These are phyloP conservation scores for Aurifilum marmelostoma DNA, from an alignment of 2,329 filamentous ascomycete species.

Conservation along the genomic window DNA sequence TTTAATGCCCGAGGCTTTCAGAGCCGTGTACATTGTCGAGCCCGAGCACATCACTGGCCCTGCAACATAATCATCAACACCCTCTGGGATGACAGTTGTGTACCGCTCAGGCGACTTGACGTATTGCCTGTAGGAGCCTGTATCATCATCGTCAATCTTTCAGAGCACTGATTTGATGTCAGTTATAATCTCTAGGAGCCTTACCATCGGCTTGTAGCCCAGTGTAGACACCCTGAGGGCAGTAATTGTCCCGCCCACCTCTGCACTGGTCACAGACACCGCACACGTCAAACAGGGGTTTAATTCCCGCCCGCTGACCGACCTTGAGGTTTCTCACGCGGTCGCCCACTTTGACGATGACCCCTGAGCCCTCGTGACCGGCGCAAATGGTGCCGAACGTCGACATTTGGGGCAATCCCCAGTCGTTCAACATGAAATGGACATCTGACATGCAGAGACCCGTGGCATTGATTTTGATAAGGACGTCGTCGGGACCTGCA, in stretches of 20 bases:
- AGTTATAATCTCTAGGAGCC: neutral
- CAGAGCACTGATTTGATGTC: neutral
- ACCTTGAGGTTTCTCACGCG: slow-evolving; percentile 38
- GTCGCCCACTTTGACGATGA: slow-evolving; percentile 40
- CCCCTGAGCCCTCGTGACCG: slow-evolving; percentile 46
- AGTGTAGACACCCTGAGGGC: slow-evolving; percentile 30
- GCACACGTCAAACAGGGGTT: slow-evolving; percentile 39
- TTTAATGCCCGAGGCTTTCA: slow-evolving; percentile 53
- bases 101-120: slow-evolving; percentile 58
- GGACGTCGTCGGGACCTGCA: slow-evolving; percentile 30
- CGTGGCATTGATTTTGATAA: slow-evolving; percentile 30
- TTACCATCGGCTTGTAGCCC: slow-evolving; percentile 28
- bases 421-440: slow-evolving; percentile 31
- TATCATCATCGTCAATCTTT: slow-evolving; percentile 35
- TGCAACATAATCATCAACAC: slow-evolving; percentile 53
- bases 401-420: slow-evolving; percentile 27
- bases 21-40: slow-evolving; percentile 59
- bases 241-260: slow-evolving; percentile 41
- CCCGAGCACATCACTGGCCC: slow-evolving; percentile 64
- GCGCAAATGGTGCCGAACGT: slow-evolving; percentile 27
- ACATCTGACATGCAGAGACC: slow-evolving; percentile 32
- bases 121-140: slow-evolving; percentile 59
- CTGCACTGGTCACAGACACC: slow-evolving; percentile 42
- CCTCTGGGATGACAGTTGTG: slow-evolving; percentile 53
- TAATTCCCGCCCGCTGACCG: slow-evolving; percentile 46